Conservation (phyloP, 192 early-diverging fungal genomes). For the Podila epicladia region DNA sequence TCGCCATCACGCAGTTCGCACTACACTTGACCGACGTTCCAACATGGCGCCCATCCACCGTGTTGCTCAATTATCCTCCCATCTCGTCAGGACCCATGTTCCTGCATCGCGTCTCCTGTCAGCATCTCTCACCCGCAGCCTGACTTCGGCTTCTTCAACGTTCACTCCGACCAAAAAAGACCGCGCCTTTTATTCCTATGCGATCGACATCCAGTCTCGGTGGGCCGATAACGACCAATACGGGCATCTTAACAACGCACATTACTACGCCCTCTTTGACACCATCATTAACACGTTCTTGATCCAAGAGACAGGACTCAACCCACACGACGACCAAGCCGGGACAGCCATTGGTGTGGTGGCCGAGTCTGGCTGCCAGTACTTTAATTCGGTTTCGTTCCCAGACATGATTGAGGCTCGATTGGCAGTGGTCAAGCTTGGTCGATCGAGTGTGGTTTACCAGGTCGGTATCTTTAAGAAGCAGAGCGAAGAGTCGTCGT, state of each 20-base stretch:
- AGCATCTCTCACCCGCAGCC: conserved; percentile 8
- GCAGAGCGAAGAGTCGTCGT: conserved; percentile 14
- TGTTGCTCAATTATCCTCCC: conserved; percentile 23
- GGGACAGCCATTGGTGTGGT: conserved; percentile 57
- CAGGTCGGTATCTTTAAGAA: conserved; percentile 64
- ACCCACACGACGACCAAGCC: conserved; percentile 26
- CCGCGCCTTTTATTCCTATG: conserved; percentile 44
- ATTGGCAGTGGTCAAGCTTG: conserved; percentile 57
- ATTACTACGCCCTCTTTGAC: conserved; percentile 67
- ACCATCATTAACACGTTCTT: conserved; percentile 66
- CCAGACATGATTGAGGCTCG: conserved; percentile 62
- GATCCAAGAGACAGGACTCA: conserved; percentile 55
- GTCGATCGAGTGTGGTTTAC: conserved; percentile 60
- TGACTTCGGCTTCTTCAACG: conserved; percentile 10
- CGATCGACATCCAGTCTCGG: conserved; percentile 46
- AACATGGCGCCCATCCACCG: conserved; percentile 33
- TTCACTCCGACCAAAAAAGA: conserved; percentile 26
- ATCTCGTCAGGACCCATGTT: conserved; percentile 9
- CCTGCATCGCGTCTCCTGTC: neutral
- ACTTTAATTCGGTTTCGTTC: conserved; percentile 56
- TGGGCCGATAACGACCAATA: conserved; percentile 73
- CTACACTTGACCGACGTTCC: neutral
- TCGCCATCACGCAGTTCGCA: neutral
- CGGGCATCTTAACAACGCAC: conserved; percentile 68
- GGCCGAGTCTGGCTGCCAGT: conserved; percentile 52